Evolutionary conservation across 306 rosid species (phyloP), one percentile per base, ranked within the genome.

Genomic region (Inga oerstediana): DNA sequence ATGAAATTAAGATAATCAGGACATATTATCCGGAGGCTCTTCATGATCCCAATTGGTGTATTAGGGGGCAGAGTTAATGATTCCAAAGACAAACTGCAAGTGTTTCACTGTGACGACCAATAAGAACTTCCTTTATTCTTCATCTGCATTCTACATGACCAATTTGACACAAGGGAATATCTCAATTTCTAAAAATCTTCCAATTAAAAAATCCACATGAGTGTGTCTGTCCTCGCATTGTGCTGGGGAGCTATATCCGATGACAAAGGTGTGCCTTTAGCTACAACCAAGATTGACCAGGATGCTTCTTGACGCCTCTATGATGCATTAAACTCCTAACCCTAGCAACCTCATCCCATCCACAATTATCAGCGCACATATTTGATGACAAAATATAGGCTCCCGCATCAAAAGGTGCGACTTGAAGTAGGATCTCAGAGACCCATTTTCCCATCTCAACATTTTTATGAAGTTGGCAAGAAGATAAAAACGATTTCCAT

Each of bases 281-380:
- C 79, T 90, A 93, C 80, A 95, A 86, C 99, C 98, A 93, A 84
- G 98, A 92, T 78, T 90, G 96, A 67, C 98, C 97, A 0, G 93
- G 94, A 62, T 87, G 88, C 86, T 95, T 95, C 75, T 81, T 87
- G 58, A 96, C 81, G 74, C 93, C 91, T 90, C 93, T 92, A 66
- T 76, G 76, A 74, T 88, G 87, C 99, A 96, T 96, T 85, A 86
- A 83, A 41, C 80, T 80, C 87, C 97, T 91, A 75, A 91, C 66
- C 52, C 64, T 82, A 49, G 94, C 94, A 13, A 93, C 97, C 84
- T 93, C 98, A 19, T 90, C 90, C 98, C 98, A 96, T 77, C 85
- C 75, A 12, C 82, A 81, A 78, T 84, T 81, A 37, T 80, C 82
- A 76, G 98, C 86, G 73, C 89, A 90, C 89, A 92, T 87, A 85